A percentile compares a stretch with the other conserved stretches of the same genome.
Conservation (phyloP, 1,139 yeast species). For the Debaryomyces udenii region DNA sequence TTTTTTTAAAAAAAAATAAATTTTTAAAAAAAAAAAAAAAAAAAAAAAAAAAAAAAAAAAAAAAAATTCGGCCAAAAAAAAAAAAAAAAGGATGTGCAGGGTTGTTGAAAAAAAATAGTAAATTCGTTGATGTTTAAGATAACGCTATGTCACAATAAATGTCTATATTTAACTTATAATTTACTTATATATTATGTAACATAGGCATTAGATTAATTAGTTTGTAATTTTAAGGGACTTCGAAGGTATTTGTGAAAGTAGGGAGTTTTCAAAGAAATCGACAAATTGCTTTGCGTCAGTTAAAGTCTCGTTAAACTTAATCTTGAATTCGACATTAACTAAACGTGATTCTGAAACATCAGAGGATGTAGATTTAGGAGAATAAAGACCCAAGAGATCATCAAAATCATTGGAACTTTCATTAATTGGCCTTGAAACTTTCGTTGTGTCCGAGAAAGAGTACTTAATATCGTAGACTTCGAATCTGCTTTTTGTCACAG, state of each 20-base stretch:
- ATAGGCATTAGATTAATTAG: conserved; percentile 7
- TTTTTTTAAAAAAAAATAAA: too few species aligned
- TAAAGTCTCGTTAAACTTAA: conserved; percentile 37
- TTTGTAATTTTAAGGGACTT: conserved; percentile 20
- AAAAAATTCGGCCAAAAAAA: conserved; percentile 8
- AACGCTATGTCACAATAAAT: neutral
- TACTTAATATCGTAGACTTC: conserved; percentile 40
- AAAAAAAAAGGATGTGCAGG: conserved; percentile 7
- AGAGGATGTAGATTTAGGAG: conserved; percentile 11
- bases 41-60: conserved; percentile 10
- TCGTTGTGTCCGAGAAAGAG: conserved; percentile 21
- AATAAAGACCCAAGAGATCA: conserved; percentile 50
- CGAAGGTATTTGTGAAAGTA: conserved; percentile 36
- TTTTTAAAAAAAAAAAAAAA: too few species aligned
- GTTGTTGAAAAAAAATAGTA: neutral
- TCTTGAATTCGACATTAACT: conserved; percentile 51
- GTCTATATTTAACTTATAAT: conserved; percentile 1
- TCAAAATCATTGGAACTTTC: conserved; percentile 30
- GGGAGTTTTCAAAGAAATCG: conserved; percentile 34
- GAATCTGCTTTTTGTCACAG: conserved; percentile 62
- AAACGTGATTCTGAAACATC: conserved; percentile 9
- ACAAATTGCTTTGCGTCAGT: conserved; percentile 42
- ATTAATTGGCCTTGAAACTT: conserved; percentile 16
- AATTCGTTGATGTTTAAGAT: neutral
- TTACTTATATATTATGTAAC: neutral